Evolutionary conservation across 1,284 basidiomycete species (phyloP), one percentile per base, ranked within the genome.

Genomic region (Apiotrichum brassicae): DNA sequence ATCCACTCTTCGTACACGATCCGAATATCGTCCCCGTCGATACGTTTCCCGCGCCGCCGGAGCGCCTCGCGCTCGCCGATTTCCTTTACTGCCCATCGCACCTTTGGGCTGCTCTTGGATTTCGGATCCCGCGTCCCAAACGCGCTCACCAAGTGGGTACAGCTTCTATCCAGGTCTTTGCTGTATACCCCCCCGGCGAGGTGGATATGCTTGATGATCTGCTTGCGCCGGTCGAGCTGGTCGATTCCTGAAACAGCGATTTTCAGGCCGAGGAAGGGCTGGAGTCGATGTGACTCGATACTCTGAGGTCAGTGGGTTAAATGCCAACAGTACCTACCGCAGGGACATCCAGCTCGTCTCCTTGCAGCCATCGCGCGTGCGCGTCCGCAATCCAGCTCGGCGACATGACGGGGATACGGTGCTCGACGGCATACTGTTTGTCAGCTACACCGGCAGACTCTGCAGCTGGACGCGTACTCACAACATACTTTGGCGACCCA

Each of bases 1-100:
- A 74, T 58, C 72, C 72, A 74, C 44, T 71, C 41, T 43, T 71
- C 68, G 51, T 71, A 70, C 4, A 70, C 60, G 43, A 71, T 64
- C 41, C 57, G 55, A 30, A 69, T 68, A 44, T 64, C 61, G 12
- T 65, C 62, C 23, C 46, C 56, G 1, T 61, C 58, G 14, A 54
- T 42, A 24, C 54, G 58, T 32, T 60, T 58, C 2, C 68, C 67
- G 26, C 60, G 56, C n/a, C 64, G 46, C 26, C 62, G 51, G 14
- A 41, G 41, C 22, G 57, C 56, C 20, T 63, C 63, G 20, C 62
- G 56, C 14, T 62, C 48, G 14, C 55, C 51, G 22, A 63, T 57
- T 52, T 67, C 60, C 41, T 60, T 58, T 22, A 69, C 33, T 11
- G 65, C 65, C 67, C 66, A 69, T 60, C 66, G 66, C 33, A 74